phyloP scores from a whole-genome alignment of 1,284 basidiomycete species.

The Tremellales sp. region DNA sequence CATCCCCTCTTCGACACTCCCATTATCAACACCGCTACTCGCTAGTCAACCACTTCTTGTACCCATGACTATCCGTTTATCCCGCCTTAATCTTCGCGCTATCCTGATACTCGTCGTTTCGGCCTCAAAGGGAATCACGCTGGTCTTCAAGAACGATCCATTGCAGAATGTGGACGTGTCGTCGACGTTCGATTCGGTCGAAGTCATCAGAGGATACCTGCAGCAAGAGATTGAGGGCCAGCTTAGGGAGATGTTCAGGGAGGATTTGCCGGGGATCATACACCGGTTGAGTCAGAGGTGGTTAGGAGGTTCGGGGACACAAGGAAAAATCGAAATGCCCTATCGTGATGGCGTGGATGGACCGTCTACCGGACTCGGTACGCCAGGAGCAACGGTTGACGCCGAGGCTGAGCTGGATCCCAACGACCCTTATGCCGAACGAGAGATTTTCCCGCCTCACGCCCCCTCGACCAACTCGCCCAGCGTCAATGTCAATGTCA shows the following conservation, averaged over 20 bases:
- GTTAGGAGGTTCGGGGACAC: constrained; percentile 51
- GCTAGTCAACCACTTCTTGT: constrained; percentile 91
- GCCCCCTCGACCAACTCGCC: constrained; percentile 30
- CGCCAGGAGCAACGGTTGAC: constrained; percentile 51
- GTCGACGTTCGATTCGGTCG: constrained; percentile 96
- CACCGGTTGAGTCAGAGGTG: constrained; percentile 93
- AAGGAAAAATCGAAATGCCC: constrained; percentile 45
- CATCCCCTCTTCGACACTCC: constrained; percentile 65
- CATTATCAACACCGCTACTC: constrained; percentile 73
- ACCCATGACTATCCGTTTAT: constrained; percentile 96
- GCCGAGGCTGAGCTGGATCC: constrained; percentile 53
- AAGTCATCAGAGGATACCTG: constrained; percentile 94
- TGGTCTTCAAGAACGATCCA: constrained; percentile 99
- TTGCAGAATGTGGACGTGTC: constrained; percentile 96
- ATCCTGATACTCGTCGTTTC: constrained; percentile 98
- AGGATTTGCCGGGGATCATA: constrained; percentile 95
- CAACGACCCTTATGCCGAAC: constrained; percentile 24
- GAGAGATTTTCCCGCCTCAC: constrained; percentile 40
- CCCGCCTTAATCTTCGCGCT: constrained; percentile 85
- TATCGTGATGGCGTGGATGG: constrained; percentile 31
- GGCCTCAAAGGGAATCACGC: constrained; percentile 93
- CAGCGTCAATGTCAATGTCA: too few relatives aligned
- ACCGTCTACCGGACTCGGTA: constrained; percentile 1
- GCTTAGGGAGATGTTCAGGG: constrained; percentile 94
- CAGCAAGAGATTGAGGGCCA: constrained; percentile 96